Base-by-base conservation (phyloP, 306 rosid species). In the Luffa aegyptiaca region DNA sequence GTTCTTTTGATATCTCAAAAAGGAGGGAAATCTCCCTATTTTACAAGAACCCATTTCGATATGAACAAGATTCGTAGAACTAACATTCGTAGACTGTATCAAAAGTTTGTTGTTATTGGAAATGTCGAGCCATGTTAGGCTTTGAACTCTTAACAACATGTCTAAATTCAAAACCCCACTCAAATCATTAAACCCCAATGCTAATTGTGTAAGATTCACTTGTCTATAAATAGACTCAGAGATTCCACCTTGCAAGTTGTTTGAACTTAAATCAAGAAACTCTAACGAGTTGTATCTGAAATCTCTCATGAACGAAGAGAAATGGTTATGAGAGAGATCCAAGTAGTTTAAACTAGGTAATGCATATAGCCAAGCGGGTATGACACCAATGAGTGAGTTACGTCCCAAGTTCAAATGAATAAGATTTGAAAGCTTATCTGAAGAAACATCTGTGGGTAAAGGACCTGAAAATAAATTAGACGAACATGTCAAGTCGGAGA, bases 1-100 rank as follows among this genome's bases (percentile, higher is more conserved):
- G 0, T 26, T 26, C 31, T 26, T 26, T 26, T 26, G 31, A 26
- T 26, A 26, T 26, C 31, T 26, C 31, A 26, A 26, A 26, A 26
- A 79, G 48, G 45, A 42, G 0, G 91, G 87, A 20, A 85, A 81
- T 21, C 0, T 33, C 35, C 7, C 59, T 16, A 85, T 8, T n/a
- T 76, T 76, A 45, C 81, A 66, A 4, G 82, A 81, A 18, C 86
- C 81, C 35, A 87, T 52, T 3, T 59, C 7, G 26, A 26, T 5
- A 8, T 10, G 39, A 59, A 59, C 17, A 59, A 59, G 37, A 26
- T 59, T 57, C 63, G 3, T 5, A 10, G 6, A 59, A 10, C 66
- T 59, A 59, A 2, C 62, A 3, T 13, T 71, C 62, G 76, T 36
- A 21, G 33, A 39, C 18, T 0, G 1, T 12, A 71, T 8, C 16